A percentile compares a stretch with the other conserved stretches of the same genome.
Conservation (phyloP, 208 protist genomes). For the Vickermania ingenoplastis region DNA sequence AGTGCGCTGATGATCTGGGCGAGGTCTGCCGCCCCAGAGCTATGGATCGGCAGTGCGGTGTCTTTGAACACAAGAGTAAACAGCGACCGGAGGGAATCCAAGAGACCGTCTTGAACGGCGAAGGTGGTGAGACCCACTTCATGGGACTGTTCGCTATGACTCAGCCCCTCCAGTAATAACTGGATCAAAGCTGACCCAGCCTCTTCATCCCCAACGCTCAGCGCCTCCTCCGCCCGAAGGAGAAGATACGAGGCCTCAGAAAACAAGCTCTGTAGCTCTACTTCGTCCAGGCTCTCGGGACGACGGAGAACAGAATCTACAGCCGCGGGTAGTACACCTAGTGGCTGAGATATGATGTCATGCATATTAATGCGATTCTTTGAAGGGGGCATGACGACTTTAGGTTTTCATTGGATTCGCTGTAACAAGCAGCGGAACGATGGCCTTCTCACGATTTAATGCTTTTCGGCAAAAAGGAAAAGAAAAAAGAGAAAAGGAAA, state of each 20-base stretch:
- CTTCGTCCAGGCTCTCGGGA: slow-evolving; percentile 64
- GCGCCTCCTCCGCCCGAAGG: slow-evolving; percentile 74
- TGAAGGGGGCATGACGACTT: slow-evolving; percentile 16
- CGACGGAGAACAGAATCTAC: slow-evolving; percentile 75
- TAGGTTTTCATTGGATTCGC: neutral
- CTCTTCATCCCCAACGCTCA: slow-evolving; percentile 46
- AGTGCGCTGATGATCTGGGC: slow-evolving; percentile 72
- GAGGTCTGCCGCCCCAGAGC: slow-evolving; percentile 61
- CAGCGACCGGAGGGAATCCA: slow-evolving; percentile 62
- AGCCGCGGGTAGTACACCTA: slow-evolving; percentile 55
- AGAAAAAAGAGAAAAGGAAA: slow-evolving; percentile 12
- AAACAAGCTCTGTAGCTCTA: slow-evolving; percentile 77
- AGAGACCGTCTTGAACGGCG: slow-evolving; percentile 30
- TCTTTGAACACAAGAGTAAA: slow-evolving; percentile 56
- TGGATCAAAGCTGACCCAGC: slow-evolving; percentile 76
- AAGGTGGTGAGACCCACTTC: slow-evolving; percentile 68
- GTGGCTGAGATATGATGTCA: slow-evolving; percentile 77
- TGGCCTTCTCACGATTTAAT: no score
- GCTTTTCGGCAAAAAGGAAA: slow-evolving; percentile 5
- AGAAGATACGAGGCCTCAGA: slow-evolving; percentile 68
- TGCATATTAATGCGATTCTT: slow-evolving; percentile 88
- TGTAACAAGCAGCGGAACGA: neutral
- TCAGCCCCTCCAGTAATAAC: slow-evolving; percentile 73
- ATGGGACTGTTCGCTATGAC: slow-evolving; percentile 56
- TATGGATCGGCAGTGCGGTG: slow-evolving; percentile 48